Evolutionary conservation across 495 filamentous ascomycete genomes (phyloP).

Genomic region (Penicillium silybi): DNA sequence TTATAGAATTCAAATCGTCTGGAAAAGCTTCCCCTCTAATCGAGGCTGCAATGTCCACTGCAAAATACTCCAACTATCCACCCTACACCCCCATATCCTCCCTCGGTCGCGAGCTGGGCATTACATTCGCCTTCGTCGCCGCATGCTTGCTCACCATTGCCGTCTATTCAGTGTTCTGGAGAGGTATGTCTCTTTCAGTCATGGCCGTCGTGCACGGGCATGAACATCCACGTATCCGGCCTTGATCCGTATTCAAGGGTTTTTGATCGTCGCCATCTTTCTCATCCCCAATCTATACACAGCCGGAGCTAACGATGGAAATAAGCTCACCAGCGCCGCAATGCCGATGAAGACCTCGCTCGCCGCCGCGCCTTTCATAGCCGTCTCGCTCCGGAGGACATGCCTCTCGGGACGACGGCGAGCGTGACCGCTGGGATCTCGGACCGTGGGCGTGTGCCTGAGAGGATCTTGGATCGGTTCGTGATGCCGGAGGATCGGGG

Average conservation of each 20-base stretch:
- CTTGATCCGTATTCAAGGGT: background rate
- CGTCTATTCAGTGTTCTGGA: constrained; percentile 38
- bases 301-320: background rate
- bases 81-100: constrained; percentile 29
- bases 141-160: constrained; percentile 36
- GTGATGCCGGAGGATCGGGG: background rate
- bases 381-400: background rate
- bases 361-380: constrained; percentile 32
- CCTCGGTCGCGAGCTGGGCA: constrained; percentile 38
- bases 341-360: constrained; percentile 25
- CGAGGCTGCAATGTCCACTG: background rate
- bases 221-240: background rate
- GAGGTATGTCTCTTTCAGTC: constrained; percentile 17
- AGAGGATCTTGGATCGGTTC: constrained; percentile 28
- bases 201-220: background rate
- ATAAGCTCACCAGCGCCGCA: constrained; percentile 14
- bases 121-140: constrained; percentile 40
- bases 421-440: constrained; percentile 4
- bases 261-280: background rate
- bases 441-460: constrained; percentile 4
- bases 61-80: constrained; percentile 12
- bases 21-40: background rate
- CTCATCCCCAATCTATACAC: background rate
- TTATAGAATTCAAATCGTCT: background rate
- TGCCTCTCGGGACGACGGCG: constrained; percentile 1